A percentile compares a stretch with the other conserved stretches of the same genome.
Conservation (phyloP, 1,284 basidiomycete species). For the Moniliophthora roreri region DNA sequence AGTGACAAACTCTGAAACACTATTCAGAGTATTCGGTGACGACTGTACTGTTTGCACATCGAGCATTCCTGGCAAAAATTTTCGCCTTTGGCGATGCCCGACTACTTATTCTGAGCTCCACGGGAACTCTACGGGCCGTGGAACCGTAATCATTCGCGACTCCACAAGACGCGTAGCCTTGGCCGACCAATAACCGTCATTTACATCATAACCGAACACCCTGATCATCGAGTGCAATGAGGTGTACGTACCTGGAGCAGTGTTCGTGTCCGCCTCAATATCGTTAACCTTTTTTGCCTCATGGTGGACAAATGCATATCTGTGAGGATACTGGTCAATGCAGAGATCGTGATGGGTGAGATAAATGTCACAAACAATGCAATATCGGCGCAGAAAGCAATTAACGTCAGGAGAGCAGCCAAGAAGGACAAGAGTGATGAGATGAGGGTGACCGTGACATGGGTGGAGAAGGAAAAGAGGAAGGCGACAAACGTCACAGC, state of each 20-base stretch:
- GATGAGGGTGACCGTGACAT: constrained; percentile 56
- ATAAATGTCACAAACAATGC: too few relatives aligned
- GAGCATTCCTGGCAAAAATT: too few relatives aligned
- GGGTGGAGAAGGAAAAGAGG: constrained; percentile 60
- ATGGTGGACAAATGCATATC: constrained; percentile 58
- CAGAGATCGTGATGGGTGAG: too few relatives aligned
- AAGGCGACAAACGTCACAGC: constrained; percentile 64
- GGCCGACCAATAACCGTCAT: too few relatives aligned
- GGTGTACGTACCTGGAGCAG: constrained; percentile 54
- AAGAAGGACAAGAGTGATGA: constrained; percentile 62
- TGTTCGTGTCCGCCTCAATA: constrained; percentile 42
- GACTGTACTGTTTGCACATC: too few relatives aligned
- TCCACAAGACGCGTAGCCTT: too few relatives aligned
- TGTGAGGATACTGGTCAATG: too few relatives aligned
- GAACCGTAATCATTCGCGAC: too few relatives aligned
- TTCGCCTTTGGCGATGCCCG: too few relatives aligned
- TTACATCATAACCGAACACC: background rate
- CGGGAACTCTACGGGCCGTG: too few relatives aligned
- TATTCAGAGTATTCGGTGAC: background rate
- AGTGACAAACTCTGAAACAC: constrained; percentile 2
- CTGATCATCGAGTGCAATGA: background rate
- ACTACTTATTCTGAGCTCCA: too few relatives aligned
- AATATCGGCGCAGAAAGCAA: constrained; percentile 74
- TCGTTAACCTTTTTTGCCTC: constrained; percentile 48
- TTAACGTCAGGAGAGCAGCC: constrained; percentile 60